Conservation (phyloP, 305 asterid genomes). For the Rubia tinctorum region DNA sequence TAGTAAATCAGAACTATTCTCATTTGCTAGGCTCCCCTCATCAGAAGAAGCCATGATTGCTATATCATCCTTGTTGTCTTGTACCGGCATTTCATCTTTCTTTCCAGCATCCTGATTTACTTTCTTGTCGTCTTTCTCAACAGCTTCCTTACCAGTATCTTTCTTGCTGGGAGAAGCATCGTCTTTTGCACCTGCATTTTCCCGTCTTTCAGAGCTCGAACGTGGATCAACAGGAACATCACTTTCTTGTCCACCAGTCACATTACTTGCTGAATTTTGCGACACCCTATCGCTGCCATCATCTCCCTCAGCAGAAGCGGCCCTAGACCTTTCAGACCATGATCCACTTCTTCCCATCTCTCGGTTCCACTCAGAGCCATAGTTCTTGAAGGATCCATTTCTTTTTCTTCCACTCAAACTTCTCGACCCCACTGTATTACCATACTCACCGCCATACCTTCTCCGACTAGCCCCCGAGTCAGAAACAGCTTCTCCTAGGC, state of each 20-base stretch:
- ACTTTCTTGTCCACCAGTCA: slow-evolving; percentile 33
- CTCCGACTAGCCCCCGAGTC: slow-evolving; percentile 54
- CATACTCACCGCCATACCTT: slow-evolving; percentile 48
- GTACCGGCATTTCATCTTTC: slow-evolving; percentile 31
- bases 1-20: slow-evolving; percentile 43
- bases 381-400: slow-evolving; percentile 43
- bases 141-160: slow-evolving; percentile 32
- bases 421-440: slow-evolving; percentile 37
- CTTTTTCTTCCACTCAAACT: slow-evolving; percentile 56
- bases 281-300: slow-evolving; percentile 32
- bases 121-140: slow-evolving; percentile 35
- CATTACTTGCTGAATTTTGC: slow-evolving; percentile 35
- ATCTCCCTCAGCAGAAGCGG: slow-evolving; percentile 39
- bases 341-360: slow-evolving; percentile 62
- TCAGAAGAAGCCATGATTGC: slow-evolving; percentile 19
- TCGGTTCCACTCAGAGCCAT: slow-evolving; percentile 48
- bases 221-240: slow-evolving; percentile 31
- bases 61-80: slow-evolving; percentile 29
- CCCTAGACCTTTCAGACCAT: slow-evolving; percentile 48
- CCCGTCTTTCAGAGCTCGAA: slow-evolving; percentile 40
- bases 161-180: slow-evolving; percentile 29
- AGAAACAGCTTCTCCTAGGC: slow-evolving; percentile 44
- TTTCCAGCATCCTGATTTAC: slow-evolving; percentile 26
- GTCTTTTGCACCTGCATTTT: slow-evolving; percentile 40
- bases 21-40: slow-evolving; percentile 33